These are phyloP conservation scores for Aspergillus amoenus DNA, from an alignment of 2,329 filamentous ascomycete species.

Conservation along the genomic window DNA sequence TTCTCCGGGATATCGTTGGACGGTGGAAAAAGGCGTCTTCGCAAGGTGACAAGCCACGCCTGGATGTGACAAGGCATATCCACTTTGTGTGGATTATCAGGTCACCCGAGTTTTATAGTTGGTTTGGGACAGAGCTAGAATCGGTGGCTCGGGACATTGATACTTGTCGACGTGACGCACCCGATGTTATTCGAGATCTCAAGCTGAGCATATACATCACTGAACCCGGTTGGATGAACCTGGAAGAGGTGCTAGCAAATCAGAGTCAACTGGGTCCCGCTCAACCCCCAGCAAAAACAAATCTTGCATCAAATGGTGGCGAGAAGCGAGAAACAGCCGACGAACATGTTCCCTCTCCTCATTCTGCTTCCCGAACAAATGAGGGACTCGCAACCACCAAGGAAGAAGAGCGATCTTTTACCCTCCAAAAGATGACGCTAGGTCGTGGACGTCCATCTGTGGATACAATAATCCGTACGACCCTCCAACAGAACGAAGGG, in stretches of 20 bases:
- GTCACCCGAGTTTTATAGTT: slow-evolving; percentile 51
- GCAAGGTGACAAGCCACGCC: slow-evolving; percentile 16
- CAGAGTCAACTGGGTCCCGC: too few species aligned
- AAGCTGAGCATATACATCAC: too few species aligned
- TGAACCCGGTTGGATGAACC: too few species aligned
- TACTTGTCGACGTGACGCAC: slow-evolving; percentile 28
- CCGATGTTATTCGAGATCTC: slow-evolving; percentile 23
- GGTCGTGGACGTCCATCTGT: slow-evolving; percentile 55
- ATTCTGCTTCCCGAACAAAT: background rate
- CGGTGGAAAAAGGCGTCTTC: slow-evolving; percentile 38
- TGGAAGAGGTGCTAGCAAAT: too few species aligned
- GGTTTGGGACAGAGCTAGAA: slow-evolving; percentile 54
- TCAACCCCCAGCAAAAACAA: too few species aligned
- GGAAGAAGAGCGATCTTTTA: background rate
- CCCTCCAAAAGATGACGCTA: slow-evolving; percentile 22
- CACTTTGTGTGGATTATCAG: slow-evolving; percentile 62
- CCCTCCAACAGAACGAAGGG: slow-evolving; percentile 59
- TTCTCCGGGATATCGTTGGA: slow-evolving; percentile 57
- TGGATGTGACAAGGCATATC: slow-evolving; percentile 49
- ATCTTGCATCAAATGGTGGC: too few species aligned
- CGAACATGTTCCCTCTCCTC: too few species aligned
- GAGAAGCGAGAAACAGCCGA: too few species aligned
- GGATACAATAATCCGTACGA: slow-evolving; percentile 52
- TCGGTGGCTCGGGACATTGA: slow-evolving; percentile 46
- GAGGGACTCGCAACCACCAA: background rate